phyloP scores from a whole-genome alignment of 2,329 filamentous ascomycete species.

The Fusarium udum region DNA sequence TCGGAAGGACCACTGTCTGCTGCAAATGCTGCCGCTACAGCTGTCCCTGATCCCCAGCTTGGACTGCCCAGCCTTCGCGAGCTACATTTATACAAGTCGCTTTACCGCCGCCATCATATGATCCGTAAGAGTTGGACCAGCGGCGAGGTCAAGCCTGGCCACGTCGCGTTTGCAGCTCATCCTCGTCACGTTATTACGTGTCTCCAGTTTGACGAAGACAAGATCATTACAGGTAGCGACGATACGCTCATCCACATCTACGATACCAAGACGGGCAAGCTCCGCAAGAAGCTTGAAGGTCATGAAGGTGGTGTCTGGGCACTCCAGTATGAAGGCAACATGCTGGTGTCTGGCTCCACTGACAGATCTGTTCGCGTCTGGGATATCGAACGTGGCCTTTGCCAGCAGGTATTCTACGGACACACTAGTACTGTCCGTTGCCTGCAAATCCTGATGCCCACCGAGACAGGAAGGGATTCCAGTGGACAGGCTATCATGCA shows the following conservation, averaged over 20 bases:
- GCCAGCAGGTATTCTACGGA: conserved; percentile 95
- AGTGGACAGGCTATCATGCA: conserved; percentile 85
- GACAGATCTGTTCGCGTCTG: conserved; percentile 98
- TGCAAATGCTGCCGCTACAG: conserved; percentile 82
- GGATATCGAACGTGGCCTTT: conserved; percentile 94
- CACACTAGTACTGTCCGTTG: conserved; percentile 98
- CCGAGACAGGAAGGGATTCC: conserved; percentile 74
- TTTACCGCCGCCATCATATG: conserved; percentile 92
- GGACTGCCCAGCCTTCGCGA: conserved; percentile 81
- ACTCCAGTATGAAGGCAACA: conserved; percentile 94
- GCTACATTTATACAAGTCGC: conserved; percentile 93
- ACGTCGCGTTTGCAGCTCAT: conserved; percentile 96
- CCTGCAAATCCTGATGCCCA: conserved; percentile 91
- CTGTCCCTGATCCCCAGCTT: conserved; percentile 82
- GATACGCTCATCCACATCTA: conserved; percentile 98
- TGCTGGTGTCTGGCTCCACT: conserved; percentile 93
- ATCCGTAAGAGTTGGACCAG: conserved; percentile 94
- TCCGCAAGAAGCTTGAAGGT: conserved; percentile 84
- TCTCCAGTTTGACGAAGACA: conserved; percentile 96
- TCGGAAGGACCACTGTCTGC: conserved; percentile 87
- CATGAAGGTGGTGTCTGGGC: conserved; percentile 99
- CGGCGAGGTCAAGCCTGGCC: conserved; percentile 82
- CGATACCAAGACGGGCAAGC: conserved; percentile 90
- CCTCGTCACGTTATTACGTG: conserved; percentile 97
- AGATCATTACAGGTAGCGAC: conserved; percentile 96